Evolutionary conservation across 345 rosid genomes (phyloP), one percentile per base, ranked within the genome.

Genomic region (Populus tremula): DNA sequence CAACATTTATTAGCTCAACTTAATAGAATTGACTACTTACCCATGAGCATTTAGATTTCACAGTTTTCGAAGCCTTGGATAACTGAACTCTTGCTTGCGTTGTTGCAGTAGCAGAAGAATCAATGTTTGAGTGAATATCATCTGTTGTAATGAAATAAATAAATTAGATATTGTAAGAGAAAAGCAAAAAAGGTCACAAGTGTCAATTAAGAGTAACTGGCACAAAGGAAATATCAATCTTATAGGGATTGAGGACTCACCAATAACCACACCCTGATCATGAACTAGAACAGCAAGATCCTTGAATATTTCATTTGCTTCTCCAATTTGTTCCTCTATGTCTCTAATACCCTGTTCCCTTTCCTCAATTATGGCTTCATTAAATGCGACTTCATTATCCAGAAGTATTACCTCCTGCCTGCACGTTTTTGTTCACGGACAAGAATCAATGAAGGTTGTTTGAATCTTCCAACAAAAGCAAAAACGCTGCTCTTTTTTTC

Each of bases 271-370:
- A 61, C 91, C 91, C 85, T 90, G 94, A 59, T 90, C 94, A 39
- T 87, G 91, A 79, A 89, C 92, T 38, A 90, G 84, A 78, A 90
- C 92, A 74, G 92, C 92, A 69, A 89, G 91, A 80, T 90, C 94
- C 84, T 83, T 87, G 80, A 90, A 90, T 75, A 90, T 90, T 64
- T 90, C 94, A 78, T 86, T 90, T 25, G 83, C 89, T 82, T 90
- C 77, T 69, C 89, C 94, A 80, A 90, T 89, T 82, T 90, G 92
- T 64, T 82, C 87, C 67, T 87, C 84, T 64, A 89, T 83, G 47
- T 89, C 94, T 83, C 86, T 82, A 47, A 90, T 82, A 17, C 91
- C 94, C 71, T 87, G 91, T 2, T 87, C 94, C 78, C 94, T 84
- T 84, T 90, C 94, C 45, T 90, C 94, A 67, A 90, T 85, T 68